Evolutionary conservation across 225 moss, liverwort and hornwort genomes (phyloP), one percentile per base, ranked within the genome.

Genomic region (Pleurozium schreberi): DNA sequence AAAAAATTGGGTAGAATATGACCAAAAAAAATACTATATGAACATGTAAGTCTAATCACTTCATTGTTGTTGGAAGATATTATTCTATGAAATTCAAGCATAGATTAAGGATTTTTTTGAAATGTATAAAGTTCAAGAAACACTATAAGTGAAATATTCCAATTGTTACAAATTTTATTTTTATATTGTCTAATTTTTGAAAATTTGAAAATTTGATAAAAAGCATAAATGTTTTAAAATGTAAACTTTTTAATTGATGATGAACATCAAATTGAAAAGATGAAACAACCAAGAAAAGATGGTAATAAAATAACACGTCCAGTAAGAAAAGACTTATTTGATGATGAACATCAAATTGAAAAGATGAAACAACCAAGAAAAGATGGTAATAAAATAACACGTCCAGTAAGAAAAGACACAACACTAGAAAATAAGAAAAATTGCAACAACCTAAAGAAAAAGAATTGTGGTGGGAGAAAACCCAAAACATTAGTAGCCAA

Each of bases 61-160:
- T 36, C 3, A 14, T 36, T 77, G 0, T 53, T 16, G 4, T 10
- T 0, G 8, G 3, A 23, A 55, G 23, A 2, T 55, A 14, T 21
- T 34, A 25, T 0, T 6, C 1, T n/a, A 26, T 2, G 1, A 16
- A 15, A 26, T 27, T n/a, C 3, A n/a, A 10, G 27, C 0, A 11
- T 26, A 10, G 55, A 27, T 6, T 6, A 57, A 25, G 0, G 15
- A 14, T 5, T 5, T 77, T 71, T 50, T 36, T 23, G 1, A 23
- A 31, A 52, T 21, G 0, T 14, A 3, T 8, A 0, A 22, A 52
- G 0, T 19, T 33, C 0, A n/a, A 13, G 0, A 22, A 76, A 13
- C 22, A 34, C 21, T 8, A 8, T 22, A 22, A 52, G 1, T 36
- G 13, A 34, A 11, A 21, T 30, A 18, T 27, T 14, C 1, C 3